Evolutionary conservation across 257 asterid species (phyloP), one percentile per base, ranked within the genome.

Genomic region (Solanum okadae): DNA sequence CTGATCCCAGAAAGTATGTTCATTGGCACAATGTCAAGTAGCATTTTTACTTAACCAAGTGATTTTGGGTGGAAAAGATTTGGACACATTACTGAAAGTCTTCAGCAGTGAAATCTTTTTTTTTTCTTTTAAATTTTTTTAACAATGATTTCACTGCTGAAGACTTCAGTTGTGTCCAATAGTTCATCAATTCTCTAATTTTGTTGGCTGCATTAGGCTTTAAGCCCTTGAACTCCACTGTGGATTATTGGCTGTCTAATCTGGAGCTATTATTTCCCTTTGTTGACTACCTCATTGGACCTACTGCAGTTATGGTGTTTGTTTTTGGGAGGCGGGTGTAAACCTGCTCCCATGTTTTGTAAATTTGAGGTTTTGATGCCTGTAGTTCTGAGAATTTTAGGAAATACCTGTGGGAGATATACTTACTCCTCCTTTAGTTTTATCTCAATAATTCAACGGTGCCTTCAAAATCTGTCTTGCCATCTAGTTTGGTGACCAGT

Each of bases 1-100:
- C 98, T 82, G 99, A 96, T 85, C 96, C 98, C 85, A 93, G 97
- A 91, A 96, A 92, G 99, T 96, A 93, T 91, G 98, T 94, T 23
- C 81, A 40, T 87, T 38, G 31, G 73, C 82, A 68, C 77, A 71
- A 37, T 8, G 86, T 82, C 29, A 20, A 82, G 86, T 49, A 29
- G 86, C 12, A 16, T 82, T 81, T 49, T 81, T 82, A 16, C 63
- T 49, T 82, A 49, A 82, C 86, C 42, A 49, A 49, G 56, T 82
- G 40, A 49, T 82, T 82, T 82, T 49, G 70, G 86, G 86, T 82
- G 70, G 86, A 82, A 82, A 44, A 18, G 70, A 49, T 46, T 46
- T 46, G 56, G 56, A 46, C 56, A 46, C 56, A 46, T 4, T 46
- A 46, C 56, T 46, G 56, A 46, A 46, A 46, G 56, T 4, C 56